Evolutionary conservation across 2,329 filamentous ascomycete species (phyloP), one percentile per base, ranked within the genome.

Genomic region (Neonectria coccinea): DNA sequence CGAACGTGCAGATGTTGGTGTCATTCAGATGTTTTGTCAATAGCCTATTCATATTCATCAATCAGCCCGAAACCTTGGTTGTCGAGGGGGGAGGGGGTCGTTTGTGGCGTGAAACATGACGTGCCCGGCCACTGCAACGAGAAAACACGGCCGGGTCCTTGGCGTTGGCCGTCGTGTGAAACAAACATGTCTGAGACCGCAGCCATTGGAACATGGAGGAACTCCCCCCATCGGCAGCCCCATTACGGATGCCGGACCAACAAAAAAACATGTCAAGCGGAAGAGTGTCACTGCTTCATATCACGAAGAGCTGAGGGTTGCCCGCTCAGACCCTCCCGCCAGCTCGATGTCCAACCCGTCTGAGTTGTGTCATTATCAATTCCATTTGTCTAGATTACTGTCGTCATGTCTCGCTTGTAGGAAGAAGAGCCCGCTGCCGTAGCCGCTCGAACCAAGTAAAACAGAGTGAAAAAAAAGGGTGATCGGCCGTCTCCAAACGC

Each of bases 401-500:
- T 16, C 25, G 27, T 50, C 47, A 31, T 31, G 47, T 50, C 47
- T 50, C 47, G 47, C 47, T 50, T n/a, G 9, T 29, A n/a, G 47
- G 47, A 39, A 39, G 36, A 39, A 39, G 27, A 31, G n/a, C 25
- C 47, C 20, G 47, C 11, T 50, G 10, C 27, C 29, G 9, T 7
- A 29, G 27, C 31, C 54, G 20, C 20, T 16, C 29, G 20, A 47
- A 22, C 27, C 25, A 18, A 20, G 51, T 25, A 16, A 44, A 22
- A 39, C 18, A 45, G n/a, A 33, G 22, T 31, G 25, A 2, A 25
- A 25, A 53, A 29, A 29, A 29, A 29, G 9, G 9, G 45, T 10
- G n/a, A 18, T 18, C 6, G n/a, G 14, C 7, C 50, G 22, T 50
- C 59, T 61, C 44, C 33, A 50, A 62, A 62, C 59, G 59, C 59